Conservation (phyloP, 345 rosid genomes). For the Cochlearia excelsa region DNA sequence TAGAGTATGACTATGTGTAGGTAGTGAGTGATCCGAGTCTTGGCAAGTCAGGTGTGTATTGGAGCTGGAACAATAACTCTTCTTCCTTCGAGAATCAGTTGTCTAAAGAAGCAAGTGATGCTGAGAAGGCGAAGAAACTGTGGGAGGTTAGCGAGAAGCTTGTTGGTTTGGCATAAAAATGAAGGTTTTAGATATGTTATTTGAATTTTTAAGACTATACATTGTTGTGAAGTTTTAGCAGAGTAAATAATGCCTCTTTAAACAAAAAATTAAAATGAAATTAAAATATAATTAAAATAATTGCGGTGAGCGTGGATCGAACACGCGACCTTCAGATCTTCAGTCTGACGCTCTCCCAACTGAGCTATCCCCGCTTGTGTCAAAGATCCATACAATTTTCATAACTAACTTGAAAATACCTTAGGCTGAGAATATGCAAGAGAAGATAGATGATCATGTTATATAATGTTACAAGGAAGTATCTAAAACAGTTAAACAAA, state of each 20-base stretch:
- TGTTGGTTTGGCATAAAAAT: conserved; percentile 35
- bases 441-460: no score
- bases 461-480: no score
- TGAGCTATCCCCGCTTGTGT: conserved; percentile 65
- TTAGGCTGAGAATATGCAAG: no score
- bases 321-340: conserved; percentile 99
- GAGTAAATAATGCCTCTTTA: no score
- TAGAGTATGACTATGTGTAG: conserved; percentile 30
- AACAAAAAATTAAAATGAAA: no score
- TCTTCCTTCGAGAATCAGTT: conserved; percentile 87
- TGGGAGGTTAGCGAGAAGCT: conserved; percentile 47
- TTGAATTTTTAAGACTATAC: background rate
- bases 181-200: background rate
- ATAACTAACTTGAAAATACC: no score
- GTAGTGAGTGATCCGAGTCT: conserved; percentile 87
- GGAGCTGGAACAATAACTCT: conserved; percentile 95
- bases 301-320: conserved; percentile 96
- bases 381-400: no score
- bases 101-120: conserved; percentile 86
- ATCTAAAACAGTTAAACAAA: no score
- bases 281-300: background rate
- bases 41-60: conserved; percentile 83
- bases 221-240: no score
- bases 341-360: conserved; percentile 98
- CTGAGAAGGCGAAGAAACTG: conserved; percentile 58